A percentile compares a stretch with the other conserved stretches of the same genome.
Conservation (phyloP, 768 basidiomycete genomes). For the Russula sp. region DNA sequence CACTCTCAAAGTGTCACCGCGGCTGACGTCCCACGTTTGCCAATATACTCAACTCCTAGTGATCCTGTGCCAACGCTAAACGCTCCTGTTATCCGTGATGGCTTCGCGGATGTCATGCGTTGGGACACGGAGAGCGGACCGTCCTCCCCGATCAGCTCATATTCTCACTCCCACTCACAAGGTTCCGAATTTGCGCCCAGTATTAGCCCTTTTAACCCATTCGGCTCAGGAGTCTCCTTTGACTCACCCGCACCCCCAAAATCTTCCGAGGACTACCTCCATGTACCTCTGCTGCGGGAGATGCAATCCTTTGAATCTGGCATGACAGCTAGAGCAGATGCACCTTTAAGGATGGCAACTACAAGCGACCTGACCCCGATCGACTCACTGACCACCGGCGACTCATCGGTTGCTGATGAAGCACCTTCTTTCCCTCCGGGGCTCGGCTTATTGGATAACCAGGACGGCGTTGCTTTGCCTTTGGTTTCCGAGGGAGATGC, state of each 20-base stretch:
- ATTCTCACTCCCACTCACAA: constrained; percentile 31
- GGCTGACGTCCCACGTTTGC: constrained; percentile 54
- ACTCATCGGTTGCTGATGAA: constrained; percentile 5
- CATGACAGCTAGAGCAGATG: constrained; percentile 63
- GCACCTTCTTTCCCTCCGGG: constrained; percentile 12
- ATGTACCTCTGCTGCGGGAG: constrained; percentile 57
- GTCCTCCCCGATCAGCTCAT: constrained; percentile 41
- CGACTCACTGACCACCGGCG: background rate
- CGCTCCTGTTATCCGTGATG: constrained; percentile 43
- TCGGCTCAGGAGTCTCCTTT: constrained; percentile 61
- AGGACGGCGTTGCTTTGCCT: constrained; percentile 22
- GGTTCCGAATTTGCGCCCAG: constrained; percentile 16
- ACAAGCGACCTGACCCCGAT: constrained; percentile 7
- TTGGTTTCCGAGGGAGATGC: constrained; percentile 17
- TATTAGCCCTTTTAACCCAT: constrained; percentile 50
- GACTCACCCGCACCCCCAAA: constrained; percentile 57
- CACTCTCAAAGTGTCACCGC: constrained; percentile 81
- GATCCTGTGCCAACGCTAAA: constrained; percentile 22
- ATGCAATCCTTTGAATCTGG: constrained; percentile 89
- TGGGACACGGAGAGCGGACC: constrained; percentile 44
- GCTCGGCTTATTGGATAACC: constrained; percentile 6
- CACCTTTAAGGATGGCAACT: constrained; percentile 1
- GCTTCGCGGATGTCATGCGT: constrained; percentile 65
- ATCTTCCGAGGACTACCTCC: constrained; percentile 41
- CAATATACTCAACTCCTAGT: constrained; percentile 19